These are phyloP conservation scores for Phaeoacremonium minimum DNA, from an alignment of 2,329 filamentous ascomycete species.

Conservation along the genomic window DNA sequence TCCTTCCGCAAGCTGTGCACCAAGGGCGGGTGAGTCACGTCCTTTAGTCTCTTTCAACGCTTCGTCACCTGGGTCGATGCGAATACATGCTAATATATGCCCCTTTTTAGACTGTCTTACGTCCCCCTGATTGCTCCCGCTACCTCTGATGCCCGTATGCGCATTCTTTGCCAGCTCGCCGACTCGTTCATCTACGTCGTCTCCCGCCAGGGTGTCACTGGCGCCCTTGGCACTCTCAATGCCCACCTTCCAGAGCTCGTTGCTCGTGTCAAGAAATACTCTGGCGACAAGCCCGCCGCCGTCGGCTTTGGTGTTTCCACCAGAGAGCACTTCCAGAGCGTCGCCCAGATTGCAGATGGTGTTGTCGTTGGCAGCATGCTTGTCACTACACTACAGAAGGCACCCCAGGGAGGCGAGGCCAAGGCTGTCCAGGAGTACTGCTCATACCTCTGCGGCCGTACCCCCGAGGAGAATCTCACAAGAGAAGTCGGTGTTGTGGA, in stretches of 20 bases:
- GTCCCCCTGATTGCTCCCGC: constrained; percentile 94
- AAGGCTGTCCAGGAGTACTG: constrained; percentile 85
- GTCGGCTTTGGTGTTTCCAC: constrained; percentile 97
- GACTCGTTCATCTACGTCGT: constrained; percentile 99
- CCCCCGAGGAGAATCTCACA: constrained; percentile 35
- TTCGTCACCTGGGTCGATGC: no score
- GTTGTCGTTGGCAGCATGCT: constrained; percentile 97
- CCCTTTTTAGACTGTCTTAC: constrained; percentile 68
- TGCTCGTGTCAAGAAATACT: constrained; percentile 84
- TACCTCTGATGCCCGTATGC: constrained; percentile 91
- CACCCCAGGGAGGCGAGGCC: constrained; percentile 59
- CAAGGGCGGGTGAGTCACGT: constrained; percentile 58
- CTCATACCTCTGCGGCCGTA: constrained; percentile 57
- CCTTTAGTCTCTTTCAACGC: background rate
- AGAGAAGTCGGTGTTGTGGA: constrained; percentile 69
- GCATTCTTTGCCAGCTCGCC: constrained; percentile 89
- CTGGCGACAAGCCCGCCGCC: constrained; percentile 82
- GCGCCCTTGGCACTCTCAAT: constrained; percentile 79
- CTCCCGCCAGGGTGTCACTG: constrained; percentile 93
- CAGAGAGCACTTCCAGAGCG: constrained; percentile 83
- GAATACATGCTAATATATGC: background rate
- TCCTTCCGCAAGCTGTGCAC: constrained; percentile 84
- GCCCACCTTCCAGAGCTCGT: constrained; percentile 77
- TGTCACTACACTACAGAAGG: constrained; percentile 72
- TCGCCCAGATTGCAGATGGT: constrained; percentile 81